A percentile compares a stretch with the other conserved stretches of the same genome.
These are phyloP conservation scores for Fusarium musae DNA, from an alignment of 2,329 filamentous ascomycete species.

Conservation along the genomic window DNA sequence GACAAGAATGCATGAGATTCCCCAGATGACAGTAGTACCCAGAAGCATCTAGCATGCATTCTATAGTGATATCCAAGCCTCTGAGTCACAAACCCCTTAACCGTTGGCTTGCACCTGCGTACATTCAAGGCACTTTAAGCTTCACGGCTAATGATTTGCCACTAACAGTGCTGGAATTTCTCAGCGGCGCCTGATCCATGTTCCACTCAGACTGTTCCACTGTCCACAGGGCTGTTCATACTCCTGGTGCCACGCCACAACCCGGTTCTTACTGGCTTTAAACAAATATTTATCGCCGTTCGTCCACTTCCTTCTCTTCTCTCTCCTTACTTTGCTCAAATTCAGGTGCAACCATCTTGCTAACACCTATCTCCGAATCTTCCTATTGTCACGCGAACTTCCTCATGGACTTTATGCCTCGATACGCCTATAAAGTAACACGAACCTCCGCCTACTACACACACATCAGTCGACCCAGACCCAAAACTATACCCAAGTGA, in stretches of 20 bases:
- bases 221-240: constrained; percentile 32
- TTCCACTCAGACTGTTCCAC: constrained; percentile 3
- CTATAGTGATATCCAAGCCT: background rate
- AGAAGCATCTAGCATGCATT: background rate
- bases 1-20: background rate
- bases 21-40: background rate
- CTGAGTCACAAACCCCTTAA: constrained; percentile 13
- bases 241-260: constrained; percentile 37
- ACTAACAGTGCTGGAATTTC: constrained; percentile 36
- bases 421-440: constrained; percentile 37
- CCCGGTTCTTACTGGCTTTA: constrained; percentile 33
- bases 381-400: constrained; percentile 10
- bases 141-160: constrained; percentile 27
- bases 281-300: constrained; percentile 37
- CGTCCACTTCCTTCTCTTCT: constrained; percentile 10
- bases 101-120: constrained; percentile 9
- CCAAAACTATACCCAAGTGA: constrained; percentile 40
- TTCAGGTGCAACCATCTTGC: constrained; percentile 24
- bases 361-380: constrained; percentile 30
- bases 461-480: constrained; percentile 36
- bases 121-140: constrained; percentile 4
- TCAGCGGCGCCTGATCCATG: constrained; percentile 31
- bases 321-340: constrained; percentile 9
- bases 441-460: constrained; percentile 31
- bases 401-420: constrained; percentile 44